phyloP scores from a whole-genome alignment of 169 alveolate genomes.

The Cardiosporidium cionae region DNA sequence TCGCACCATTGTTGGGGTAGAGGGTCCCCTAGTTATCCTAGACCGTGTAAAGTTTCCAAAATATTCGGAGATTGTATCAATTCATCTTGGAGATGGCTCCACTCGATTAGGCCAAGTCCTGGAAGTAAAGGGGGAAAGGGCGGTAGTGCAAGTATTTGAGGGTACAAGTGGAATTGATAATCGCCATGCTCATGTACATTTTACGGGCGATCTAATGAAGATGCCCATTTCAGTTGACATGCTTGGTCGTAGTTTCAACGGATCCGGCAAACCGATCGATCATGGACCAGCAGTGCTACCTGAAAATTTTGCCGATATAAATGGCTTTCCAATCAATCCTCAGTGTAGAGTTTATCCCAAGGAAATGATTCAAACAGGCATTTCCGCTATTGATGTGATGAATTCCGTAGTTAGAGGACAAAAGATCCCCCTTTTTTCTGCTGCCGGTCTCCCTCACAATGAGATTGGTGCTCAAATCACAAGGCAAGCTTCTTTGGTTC shows the following conservation, averaged over 20 bases:
- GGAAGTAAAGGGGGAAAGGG: constrained; percentile 17
- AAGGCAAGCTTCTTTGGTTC: constrained; percentile 96
- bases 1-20: constrained; percentile 82
- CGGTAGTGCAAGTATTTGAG: constrained; percentile 90
- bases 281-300: constrained; percentile 97
- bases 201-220: constrained; percentile 95
- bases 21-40: constrained; percentile 92
- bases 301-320: constrained; percentile 90
- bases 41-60: constrained; percentile 98
- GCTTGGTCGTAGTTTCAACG: constrained; percentile 99
- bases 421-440: constrained; percentile 99
- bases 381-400: constrained; percentile 99
- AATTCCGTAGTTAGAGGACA: constrained; percentile 98
- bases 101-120: constrained; percentile 65
- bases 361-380: constrained; percentile 99
- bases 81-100: constrained; percentile 88
- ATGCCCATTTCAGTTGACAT: constrained; percentile 99
- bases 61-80: constrained; percentile 93
- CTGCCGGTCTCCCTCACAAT: constrained; percentile 99
- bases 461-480: constrained; percentile 99
- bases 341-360: constrained; percentile 94
- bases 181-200: constrained; percentile 88
- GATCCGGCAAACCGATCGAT: constrained; percentile 99
- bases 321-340: constrained; percentile 97
- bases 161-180: constrained; percentile 99